A percentile compares a stretch with the other conserved stretches of the same genome.
These are phyloP conservation scores for Candida bentonensis DNA, from an alignment of 805 yeast genomes.

Conservation along the genomic window DNA sequence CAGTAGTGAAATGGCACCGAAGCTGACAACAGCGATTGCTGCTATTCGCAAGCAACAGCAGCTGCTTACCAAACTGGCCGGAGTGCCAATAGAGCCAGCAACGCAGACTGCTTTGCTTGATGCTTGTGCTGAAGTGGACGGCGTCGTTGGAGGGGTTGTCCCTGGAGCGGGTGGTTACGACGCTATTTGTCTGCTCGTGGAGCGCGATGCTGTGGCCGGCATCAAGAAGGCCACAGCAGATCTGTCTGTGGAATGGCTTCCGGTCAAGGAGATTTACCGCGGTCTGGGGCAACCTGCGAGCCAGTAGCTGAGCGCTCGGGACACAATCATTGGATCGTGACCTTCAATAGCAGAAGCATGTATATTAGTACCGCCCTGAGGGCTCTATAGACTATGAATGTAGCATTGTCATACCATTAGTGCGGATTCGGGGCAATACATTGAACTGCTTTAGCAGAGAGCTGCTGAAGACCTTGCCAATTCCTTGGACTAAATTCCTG, in stretches of 20 bases:
- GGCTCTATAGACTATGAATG: too few relatives aligned
- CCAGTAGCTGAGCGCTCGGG: too few relatives aligned
- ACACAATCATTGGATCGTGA: too few relatives aligned
- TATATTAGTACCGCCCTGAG: too few relatives aligned
- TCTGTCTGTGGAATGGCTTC: slow-evolving; percentile 5
- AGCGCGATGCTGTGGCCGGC: slow-evolving; percentile 27
- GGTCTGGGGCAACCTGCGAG: too few relatives aligned
- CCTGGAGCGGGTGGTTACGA: slow-evolving; percentile 99
- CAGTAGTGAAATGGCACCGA: not conserved
- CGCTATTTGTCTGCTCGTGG: slow-evolving; percentile 66
- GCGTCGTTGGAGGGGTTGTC: slow-evolving; percentile 89
- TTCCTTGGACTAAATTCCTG: too few relatives aligned
- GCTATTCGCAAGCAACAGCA: slow-evolving; percentile 46
- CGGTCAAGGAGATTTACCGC: slow-evolving; percentile 5
- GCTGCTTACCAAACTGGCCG: slow-evolving; percentile 45
- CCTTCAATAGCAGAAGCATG: too few relatives aligned
- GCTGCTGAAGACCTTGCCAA: too few relatives aligned
- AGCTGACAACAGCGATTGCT: slow-evolving; percentile 1
- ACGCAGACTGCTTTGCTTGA: slow-evolving; percentile 61
- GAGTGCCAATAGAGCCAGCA: slow-evolving; percentile 81
- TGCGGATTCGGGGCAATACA: too few relatives aligned
- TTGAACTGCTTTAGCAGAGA: too few relatives aligned
- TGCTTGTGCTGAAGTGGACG: slow-evolving; percentile 38
- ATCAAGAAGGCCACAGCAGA: slow-evolving; percentile 19
- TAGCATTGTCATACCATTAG: too few relatives aligned